phyloP scores from a whole-genome alignment of 2,329 filamentous ascomycete genomes.

The Trichoderma oligosporum region DNA sequence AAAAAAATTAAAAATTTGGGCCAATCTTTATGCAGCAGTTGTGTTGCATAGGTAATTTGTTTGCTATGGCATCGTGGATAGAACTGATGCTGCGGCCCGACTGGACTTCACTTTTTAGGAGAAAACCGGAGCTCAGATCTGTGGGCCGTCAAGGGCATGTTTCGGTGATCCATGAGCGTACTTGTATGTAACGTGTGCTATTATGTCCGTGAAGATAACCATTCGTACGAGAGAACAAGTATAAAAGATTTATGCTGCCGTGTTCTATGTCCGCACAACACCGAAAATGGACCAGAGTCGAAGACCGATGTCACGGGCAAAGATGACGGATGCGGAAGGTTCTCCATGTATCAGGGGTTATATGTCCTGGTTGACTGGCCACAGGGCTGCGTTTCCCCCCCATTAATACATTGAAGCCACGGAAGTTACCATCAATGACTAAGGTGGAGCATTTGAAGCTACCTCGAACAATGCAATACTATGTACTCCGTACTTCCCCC shows the following conservation, averaged over 20 bases:
- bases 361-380: background rate
- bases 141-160: background rate
- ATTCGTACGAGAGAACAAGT: background rate
- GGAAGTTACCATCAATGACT: slow-evolving; percentile 11
- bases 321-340: slow-evolving; percentile 18
- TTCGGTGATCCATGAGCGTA: slow-evolving; percentile 7
- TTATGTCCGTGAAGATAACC: background rate
- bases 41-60: background rate
- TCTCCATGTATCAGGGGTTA: background rate
- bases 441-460: background rate
- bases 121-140: background rate
- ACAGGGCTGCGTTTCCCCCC: slow-evolving; percentile 8
- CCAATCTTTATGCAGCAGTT: slow-evolving; percentile 2
- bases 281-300: background rate
- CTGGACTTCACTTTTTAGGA: background rate
- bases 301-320: slow-evolving; percentile 4
- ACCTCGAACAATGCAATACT: background rate
- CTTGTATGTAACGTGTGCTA: slow-evolving; percentile 14
- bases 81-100: background rate
- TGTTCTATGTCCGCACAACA: background rate
- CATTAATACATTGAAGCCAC: background rate
- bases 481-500: background rate
- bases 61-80: too few species aligned
- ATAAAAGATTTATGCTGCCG: background rate
- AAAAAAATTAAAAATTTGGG: too few species aligned